These are phyloP conservation scores for Bryoglossum gracile DNA, from an alignment of 495 filamentous ascomycete species.

Conservation along the genomic window DNA sequence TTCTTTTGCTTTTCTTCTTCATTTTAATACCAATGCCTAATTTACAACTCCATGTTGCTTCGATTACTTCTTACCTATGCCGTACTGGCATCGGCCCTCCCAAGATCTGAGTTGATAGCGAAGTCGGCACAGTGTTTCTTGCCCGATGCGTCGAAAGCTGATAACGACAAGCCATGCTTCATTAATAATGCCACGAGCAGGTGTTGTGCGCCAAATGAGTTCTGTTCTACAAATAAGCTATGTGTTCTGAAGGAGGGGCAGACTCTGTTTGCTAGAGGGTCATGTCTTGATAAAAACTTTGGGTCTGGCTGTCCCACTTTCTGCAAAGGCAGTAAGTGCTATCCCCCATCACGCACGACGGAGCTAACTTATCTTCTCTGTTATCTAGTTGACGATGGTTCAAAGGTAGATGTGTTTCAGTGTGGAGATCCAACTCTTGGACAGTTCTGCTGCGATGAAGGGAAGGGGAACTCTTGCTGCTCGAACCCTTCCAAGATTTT, in stretches of 20 bases:
- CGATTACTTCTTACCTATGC: neutral
- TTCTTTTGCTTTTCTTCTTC: no score
- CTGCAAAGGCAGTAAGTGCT: slow-evolving; percentile 5
- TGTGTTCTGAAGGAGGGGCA: neutral
- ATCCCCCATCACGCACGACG: neutral
- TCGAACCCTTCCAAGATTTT: neutral
- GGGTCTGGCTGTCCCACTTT: slow-evolving; percentile 3
- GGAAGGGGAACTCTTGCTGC: slow-evolving; percentile 1
- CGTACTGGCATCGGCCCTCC: neutral
- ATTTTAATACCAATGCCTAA: no score
- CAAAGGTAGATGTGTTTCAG: slow-evolving; percentile 1
- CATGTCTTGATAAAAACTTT: slow-evolving; percentile 2
- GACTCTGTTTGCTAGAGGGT: slow-evolving; percentile 1
- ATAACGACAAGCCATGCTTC: slow-evolving; percentile 2
- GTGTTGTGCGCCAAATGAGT: slow-evolving; percentile 4
- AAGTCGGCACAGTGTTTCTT: slow-evolving; percentile 7
- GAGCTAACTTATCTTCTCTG: neutral
- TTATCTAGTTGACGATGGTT: slow-evolving; percentile 1
- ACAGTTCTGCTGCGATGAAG: slow-evolving; percentile 7
- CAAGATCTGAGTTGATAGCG: neutral
- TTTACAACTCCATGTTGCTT: neutral
- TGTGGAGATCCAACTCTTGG: slow-evolving; percentile 3
- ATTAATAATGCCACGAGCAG: neutral
- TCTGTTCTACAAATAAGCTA: slow-evolving; percentile 6
- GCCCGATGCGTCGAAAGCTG: neutral